Base-by-base conservation (phyloP, 2,329 filamentous ascomycete species). In the Alternaria brassicicola region DNA sequence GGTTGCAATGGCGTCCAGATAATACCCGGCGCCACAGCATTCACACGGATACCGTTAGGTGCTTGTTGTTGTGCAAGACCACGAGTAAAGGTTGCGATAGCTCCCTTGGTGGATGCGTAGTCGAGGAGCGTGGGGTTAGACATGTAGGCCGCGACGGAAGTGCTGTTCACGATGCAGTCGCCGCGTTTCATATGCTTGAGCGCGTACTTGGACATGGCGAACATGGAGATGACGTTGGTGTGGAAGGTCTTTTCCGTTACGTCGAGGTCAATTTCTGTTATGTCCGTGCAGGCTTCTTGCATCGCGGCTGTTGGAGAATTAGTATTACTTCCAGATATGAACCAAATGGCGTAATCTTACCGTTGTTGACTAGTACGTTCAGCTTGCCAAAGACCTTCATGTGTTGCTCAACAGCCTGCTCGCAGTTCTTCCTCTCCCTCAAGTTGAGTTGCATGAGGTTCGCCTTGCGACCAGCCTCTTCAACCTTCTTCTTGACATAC, bases 191-290 rank as follows among this genome's bases (percentile, higher is more conserved):
- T 89, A 76, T 92, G 88, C 1, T 86, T 86, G 19, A 93, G 81
- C 12, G 84, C 79, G 70, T 92, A 91, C 75, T 93, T 94, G 55
- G 89, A 83, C 31, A 93, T 81, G 78, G 87, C 93, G 81, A 92
- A 93, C 80, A 86, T 89, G 9, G 88, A 84, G 76, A 93, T 88
- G 69, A 94, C 91, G 78, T 93, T 94, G 35, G 86, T 90, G 74
- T 90, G 80, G 78, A 87, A 88, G 0, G 82, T 84, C 62, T 81
- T 83, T 61, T 86, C 82, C 0, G 87, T 83, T 0, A 80, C 75
- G 13, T 83, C 79, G 1, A 88, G 78, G 66, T 86, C 79, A 26
- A 85, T 86, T 1, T 86, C 79, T 31, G 78, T 75, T 19, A 86
- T 80, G 30, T 86, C 79, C 6, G 80, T 70, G 69, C 80, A 85